Percentiles rank a stretch among this genome's conserved stretches.
phyloP scores from a whole-genome alignment of 2,329 filamentous ascomycete genomes.

The Teratosphaeria epicoccoides region DNA sequence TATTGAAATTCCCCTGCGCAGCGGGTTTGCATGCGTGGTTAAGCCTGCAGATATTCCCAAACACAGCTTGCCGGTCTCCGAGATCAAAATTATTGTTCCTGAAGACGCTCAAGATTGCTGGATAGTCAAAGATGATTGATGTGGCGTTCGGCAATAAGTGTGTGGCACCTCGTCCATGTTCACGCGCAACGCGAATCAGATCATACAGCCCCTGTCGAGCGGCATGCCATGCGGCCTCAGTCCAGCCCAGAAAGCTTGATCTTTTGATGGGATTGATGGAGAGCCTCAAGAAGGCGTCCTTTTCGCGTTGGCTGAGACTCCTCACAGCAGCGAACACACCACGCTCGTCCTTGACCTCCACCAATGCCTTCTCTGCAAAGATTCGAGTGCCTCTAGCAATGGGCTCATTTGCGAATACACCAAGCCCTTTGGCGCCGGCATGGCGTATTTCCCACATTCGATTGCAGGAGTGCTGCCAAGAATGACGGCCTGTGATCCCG shows the following conservation, averaged over 20 bases:
- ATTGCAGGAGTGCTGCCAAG: background rate
- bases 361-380: conserved; percentile 30
- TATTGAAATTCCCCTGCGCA: conserved; percentile 28
- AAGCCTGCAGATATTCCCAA: conserved; percentile 26
- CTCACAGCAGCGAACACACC: conserved; percentile 15
- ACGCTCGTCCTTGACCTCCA: conserved; percentile 18
- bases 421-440: conserved; percentile 28
- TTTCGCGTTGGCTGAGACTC: conserved; percentile 12
- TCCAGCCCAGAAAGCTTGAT: conserved; percentile 7
- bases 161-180: background rate
- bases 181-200: background rate
- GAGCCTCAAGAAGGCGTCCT: conserved; percentile 3
- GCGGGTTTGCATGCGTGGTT: conserved; percentile 32
- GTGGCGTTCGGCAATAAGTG: conserved; percentile 1
- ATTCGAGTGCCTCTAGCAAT: conserved; percentile 33
- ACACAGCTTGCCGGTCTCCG: conserved; percentile 21
- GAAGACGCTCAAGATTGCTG: conserved; percentile 17
- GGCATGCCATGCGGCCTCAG: conserved; percentile 7
- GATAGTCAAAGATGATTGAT: conserved; percentile 5
- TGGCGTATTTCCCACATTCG: conserved; percentile 15
- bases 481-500: too few species aligned
- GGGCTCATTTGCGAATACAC: conserved; percentile 29
- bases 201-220: background rate
- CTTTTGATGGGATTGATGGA: conserved; percentile 5
- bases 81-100: conserved; percentile 22